phyloP scores from a whole-genome alignment of 495 filamentous ascomycete genomes.

The Parachaetomium inaequale region DNA sequence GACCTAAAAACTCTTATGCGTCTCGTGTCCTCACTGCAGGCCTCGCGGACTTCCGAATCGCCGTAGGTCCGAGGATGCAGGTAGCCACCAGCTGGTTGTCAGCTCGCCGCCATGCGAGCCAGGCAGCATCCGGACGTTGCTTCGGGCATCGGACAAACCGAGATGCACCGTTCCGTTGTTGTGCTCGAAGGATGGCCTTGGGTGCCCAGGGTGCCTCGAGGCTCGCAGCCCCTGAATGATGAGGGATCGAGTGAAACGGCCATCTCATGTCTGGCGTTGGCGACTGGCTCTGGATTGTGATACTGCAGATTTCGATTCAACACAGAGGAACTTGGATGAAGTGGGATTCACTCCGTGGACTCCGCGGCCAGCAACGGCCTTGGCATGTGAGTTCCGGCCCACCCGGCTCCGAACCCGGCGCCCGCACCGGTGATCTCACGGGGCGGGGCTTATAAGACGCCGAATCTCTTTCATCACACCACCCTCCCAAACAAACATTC shows the following conservation, averaged over 20 bases:
- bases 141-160: background rate
- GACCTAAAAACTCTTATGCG: no score
- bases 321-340: no score
- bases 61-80: background rate
- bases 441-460: background rate
- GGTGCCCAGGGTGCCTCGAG: no score
- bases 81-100: background rate
- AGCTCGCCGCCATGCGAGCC: background rate
- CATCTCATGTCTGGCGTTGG: no score
- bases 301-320: no score
- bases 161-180: background rate
- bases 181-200: no score
- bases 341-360: background rate
- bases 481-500: background rate
- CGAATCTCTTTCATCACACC: background rate
- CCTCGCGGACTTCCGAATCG: no score
- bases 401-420: slow-evolving; percentile 14
- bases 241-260: no score
- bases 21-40: no score
- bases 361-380: slow-evolving; percentile 14
- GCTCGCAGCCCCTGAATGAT: no score
- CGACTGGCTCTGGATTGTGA: background rate
- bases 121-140: background rate
- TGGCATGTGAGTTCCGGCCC: background rate
- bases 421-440: background rate